Evolutionary conservation across 1,284 basidiomycete genomes (phyloP).

Genomic region (Anthracocystis walkeri): DNA sequence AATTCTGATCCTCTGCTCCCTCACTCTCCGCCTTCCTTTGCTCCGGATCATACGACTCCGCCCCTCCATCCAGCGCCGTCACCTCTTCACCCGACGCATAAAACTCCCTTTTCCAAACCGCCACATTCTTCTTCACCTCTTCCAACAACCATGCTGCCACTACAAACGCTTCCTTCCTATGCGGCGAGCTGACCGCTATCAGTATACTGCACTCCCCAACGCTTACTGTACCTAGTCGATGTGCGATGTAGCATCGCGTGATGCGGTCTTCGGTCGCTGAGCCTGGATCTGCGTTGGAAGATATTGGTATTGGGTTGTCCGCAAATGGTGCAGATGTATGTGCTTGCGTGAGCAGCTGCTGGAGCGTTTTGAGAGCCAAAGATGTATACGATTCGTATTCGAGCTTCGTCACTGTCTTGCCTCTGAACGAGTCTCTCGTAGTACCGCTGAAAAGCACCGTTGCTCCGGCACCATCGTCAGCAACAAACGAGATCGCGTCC

Average conservation of each 20-base stretch:
- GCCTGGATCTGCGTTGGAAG: constrained; percentile 15
- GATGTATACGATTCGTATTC: constrained; percentile 85
- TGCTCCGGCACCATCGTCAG: constrained; percentile 51
- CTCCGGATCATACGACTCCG: neutral
- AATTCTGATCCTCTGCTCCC: neutral
- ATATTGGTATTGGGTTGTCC: constrained; percentile 10
- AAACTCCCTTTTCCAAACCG: constrained; percentile 90
- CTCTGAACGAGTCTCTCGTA: constrained; percentile 77
- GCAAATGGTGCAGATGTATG: constrained; percentile 34
- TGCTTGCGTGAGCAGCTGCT: constrained; percentile 25
- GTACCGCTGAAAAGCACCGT: constrained; percentile 79
- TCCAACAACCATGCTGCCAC: constrained; percentile 85
- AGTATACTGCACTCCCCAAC: constrained; percentile 85
- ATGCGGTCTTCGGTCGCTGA: constrained; percentile 17
- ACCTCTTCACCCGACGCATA: constrained; percentile 28
- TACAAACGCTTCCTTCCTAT: constrained; percentile 82
- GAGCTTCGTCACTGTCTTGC: constrained; percentile 78
- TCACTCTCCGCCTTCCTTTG: neutral
- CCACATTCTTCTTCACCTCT: constrained; percentile 82
- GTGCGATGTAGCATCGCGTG: constrained; percentile 75
- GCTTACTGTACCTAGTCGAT: constrained; percentile 82
- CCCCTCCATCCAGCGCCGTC: constrained; percentile 30
- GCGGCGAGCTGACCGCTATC: constrained; percentile 85
- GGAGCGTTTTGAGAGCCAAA: constrained; percentile 79
- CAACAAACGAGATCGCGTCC: constrained; percentile 36